phyloP scores from a whole-genome alignment of 192 early-diverging fungal species.

The Radiomyces spectabilis region DNA sequence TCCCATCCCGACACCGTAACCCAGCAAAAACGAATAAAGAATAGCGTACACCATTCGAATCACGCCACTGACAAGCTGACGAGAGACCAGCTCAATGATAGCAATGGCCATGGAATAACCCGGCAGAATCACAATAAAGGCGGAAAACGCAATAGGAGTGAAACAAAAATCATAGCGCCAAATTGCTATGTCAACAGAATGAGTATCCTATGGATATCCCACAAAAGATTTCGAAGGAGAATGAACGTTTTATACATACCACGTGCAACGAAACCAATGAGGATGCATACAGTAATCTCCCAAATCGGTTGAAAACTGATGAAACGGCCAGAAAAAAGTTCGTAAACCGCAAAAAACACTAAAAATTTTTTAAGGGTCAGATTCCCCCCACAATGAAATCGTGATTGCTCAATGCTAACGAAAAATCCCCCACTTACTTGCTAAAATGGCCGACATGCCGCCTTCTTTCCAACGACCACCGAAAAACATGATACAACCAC shows the following conservation, averaged over 20 bases:
- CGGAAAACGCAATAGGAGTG: conserved; percentile 53
- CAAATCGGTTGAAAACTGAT: conserved; percentile 36
- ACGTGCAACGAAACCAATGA: conserved; percentile 37
- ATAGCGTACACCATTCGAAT: conserved; percentile 80
- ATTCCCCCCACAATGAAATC: no score
- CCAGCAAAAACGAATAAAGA: conserved; percentile 70
- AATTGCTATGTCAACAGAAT: conserved; percentile 8
- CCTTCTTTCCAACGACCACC: conserved; percentile 63
- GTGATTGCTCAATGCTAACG: no score
- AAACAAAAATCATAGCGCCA: conserved; percentile 55
- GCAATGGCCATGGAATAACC: conserved; percentile 77
- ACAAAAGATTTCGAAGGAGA: no score
- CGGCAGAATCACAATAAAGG: conserved; percentile 59
- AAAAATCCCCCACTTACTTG: conserved; percentile 15
- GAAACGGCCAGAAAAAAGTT: conserved; percentile 46
- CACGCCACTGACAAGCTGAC: conserved; percentile 84
- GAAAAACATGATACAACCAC: conserved; percentile 60
- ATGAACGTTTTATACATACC: conserved; percentile 13
- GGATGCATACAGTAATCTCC: conserved; percentile 41
- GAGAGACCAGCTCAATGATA: conserved; percentile 84
- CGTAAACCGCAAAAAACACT: conserved; percentile 40
- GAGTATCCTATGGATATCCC: not conserved
- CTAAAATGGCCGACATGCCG: conserved; percentile 43
- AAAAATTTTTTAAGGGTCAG: no score
- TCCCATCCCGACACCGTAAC: conserved; percentile 66